These are phyloP conservation scores for Capsella bursapastoris DNA, from an alignment of 345 rosid species.

Conservation along the genomic window DNA sequence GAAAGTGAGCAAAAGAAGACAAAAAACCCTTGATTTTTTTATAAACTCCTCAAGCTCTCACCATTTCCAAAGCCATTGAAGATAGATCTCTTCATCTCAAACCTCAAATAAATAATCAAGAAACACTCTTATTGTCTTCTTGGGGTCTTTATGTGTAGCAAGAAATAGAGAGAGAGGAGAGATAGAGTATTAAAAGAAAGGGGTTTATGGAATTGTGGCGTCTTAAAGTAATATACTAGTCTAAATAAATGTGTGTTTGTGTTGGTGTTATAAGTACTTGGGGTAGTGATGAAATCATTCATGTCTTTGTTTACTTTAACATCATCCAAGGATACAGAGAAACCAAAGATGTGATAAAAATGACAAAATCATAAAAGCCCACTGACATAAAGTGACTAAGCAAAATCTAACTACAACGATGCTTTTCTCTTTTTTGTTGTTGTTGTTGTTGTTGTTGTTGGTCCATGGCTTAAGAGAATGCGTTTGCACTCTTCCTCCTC, in stretches of 20 bases:
- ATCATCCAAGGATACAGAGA: conserved; percentile 8
- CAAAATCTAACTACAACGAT: conserved; percentile 32
- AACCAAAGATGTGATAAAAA: not conserved
- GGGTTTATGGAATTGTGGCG: conserved; percentile 35
- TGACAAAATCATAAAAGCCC: conserved; percentile 41
- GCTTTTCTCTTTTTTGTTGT: conserved; percentile 1
- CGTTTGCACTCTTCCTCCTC: not conserved
- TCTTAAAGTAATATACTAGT: conserved; percentile 32
- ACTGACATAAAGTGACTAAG: conserved; percentile 36
- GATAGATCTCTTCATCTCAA: conserved; percentile 23
- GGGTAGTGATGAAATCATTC: conserved; percentile 39
- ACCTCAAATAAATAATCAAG: conserved; percentile 28
- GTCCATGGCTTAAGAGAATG: conserved; percentile 25
- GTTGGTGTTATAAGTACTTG: conserved; percentile 38
- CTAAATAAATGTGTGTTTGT: conserved; percentile 29
- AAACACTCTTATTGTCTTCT: conserved; percentile 35
- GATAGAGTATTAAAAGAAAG: conserved; percentile 2
- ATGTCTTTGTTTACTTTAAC: conserved; percentile 24
- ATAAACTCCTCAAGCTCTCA: conserved; percentile 38
- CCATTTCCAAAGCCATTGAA: conserved; percentile 38
- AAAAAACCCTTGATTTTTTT: conserved; percentile 21
- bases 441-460: not conserved
- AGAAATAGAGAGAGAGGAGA: conserved; percentile 4
- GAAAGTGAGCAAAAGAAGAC: conserved; percentile 36
- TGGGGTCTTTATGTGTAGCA: conserved; percentile 15